These are phyloP conservation scores for Sclerotinia subarctica DNA, from an alignment of 2,329 filamentous ascomycete species.

Conservation along the genomic window DNA sequence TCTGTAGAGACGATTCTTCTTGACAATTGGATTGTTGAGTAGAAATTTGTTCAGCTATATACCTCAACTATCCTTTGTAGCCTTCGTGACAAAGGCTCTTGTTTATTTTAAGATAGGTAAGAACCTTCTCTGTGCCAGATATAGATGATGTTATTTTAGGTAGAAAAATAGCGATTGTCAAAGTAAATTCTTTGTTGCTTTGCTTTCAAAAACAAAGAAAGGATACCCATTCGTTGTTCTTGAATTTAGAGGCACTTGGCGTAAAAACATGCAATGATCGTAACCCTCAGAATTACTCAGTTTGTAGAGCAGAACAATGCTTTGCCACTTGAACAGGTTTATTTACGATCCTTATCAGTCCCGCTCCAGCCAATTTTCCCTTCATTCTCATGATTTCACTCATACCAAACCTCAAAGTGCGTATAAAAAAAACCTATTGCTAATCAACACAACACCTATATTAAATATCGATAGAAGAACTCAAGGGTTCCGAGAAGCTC, in stretches of 20 bases:
- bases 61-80: background rate
- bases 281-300: background rate
- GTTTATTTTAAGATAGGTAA: background rate
- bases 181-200: background rate
- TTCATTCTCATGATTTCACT: background rate
- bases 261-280: background rate
- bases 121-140: background rate
- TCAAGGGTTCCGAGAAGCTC: too few species aligned
- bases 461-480: too few species aligned
- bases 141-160: background rate
- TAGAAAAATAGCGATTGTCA: background rate
- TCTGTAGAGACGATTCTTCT: background rate
- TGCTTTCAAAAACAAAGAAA: background rate
- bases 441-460: background rate
- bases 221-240: background rate
- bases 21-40: slow-evolving; percentile 12
- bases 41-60: background rate
- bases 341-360: background rate
- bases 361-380: too few species aligned
- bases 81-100: background rate
- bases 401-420: background rate
- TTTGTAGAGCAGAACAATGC: slow-evolving; percentile 5
- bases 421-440: background rate
- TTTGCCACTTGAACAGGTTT: background rate
- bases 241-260: background rate